These are phyloP conservation scores for Phytophthora pseudosyringae DNA, from an alignment of 352 stramenopile species.

Conservation along the genomic window DNA sequence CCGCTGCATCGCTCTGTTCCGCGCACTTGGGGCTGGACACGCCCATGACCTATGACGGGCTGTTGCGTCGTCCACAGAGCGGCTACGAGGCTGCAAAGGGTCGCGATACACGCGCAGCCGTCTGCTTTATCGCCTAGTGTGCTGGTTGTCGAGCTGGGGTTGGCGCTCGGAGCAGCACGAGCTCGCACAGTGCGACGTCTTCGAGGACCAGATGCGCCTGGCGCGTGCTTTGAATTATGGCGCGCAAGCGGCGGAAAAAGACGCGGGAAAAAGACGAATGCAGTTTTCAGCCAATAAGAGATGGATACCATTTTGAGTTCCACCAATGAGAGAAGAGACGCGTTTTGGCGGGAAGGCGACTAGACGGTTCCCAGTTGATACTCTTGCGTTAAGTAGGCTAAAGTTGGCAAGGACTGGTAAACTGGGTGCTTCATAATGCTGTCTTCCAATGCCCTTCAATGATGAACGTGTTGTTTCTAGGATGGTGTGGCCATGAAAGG, in stretches of 20 bases:
- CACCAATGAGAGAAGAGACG: slow-evolving; percentile 18
- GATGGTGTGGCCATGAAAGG: no score
- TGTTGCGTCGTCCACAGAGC: slow-evolving; percentile 14
- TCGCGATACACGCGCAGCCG: neutral
- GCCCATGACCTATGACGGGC: slow-evolving; percentile 13
- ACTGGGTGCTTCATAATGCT: no score
- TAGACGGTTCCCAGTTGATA: no score
- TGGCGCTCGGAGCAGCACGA: neutral
- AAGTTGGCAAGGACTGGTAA: no score
- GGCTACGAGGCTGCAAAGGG: neutral
- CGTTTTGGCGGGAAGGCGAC: slow-evolving; percentile 13
- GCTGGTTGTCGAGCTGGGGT: neutral
- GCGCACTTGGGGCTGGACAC: slow-evolving; percentile 9
- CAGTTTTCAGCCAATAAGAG: slow-evolving; percentile 22
- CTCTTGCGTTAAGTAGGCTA: no score
- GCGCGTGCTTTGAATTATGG: slow-evolving; percentile 28
- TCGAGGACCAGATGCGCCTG: neutral
- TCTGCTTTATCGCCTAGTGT: slow-evolving; percentile 8
- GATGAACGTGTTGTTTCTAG: no score
- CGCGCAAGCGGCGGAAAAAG: slow-evolving; percentile 16
- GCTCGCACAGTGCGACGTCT: slow-evolving; percentile 1
- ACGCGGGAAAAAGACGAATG: slow-evolving; percentile 20
- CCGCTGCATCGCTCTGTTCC: neutral
- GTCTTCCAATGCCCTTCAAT: no score
- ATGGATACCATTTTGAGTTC: neutral